These are phyloP conservation scores for Mortierella alpina DNA, from an alignment of 192 early-diverging fungal species.

Conservation along the genomic window DNA sequence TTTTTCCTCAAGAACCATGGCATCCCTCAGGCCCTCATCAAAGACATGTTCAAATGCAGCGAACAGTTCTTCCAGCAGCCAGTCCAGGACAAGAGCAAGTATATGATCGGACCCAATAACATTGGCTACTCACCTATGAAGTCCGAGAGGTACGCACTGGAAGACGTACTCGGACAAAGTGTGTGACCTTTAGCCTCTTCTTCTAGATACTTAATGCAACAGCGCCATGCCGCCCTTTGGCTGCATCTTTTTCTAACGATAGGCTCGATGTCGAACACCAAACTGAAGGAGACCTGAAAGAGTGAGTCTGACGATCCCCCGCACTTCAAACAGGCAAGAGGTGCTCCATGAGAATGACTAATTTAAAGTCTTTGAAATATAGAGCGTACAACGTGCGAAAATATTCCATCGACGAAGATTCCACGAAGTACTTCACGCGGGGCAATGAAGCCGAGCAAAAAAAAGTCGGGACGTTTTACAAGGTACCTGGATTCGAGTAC, in stretches of 20 bases:
- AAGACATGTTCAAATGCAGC: conserved; percentile 64
- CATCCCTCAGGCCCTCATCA: conserved; percentile 57
- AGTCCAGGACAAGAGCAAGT: conserved; percentile 54
- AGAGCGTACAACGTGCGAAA: conserved; percentile 70
- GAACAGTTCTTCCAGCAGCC: conserved; percentile 65
- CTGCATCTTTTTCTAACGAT: background rate
- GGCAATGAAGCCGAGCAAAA: conserved; percentile 31
- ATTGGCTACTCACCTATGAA: conserved; percentile 64
- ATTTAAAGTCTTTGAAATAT: background rate
- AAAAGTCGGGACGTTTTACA: conserved; percentile 46
- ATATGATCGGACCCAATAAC: conserved; percentile 57
- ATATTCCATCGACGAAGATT: conserved; percentile 50
- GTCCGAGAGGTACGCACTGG: conserved; percentile 61
- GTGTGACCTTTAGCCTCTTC: background rate
- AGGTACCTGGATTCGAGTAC: conserved; percentile 35
- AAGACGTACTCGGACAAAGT: background rate
- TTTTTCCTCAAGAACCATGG: conserved; percentile 74
- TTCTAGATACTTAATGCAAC: background rate
- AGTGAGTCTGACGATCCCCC: conserved; percentile 50
- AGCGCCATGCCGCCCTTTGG: background rate
- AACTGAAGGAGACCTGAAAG: conserved; percentile 68
- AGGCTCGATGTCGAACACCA: conserved; percentile 64
- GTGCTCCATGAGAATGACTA: background rate
- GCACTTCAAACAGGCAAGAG: background rate
- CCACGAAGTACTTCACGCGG: conserved; percentile 46